phyloP scores from a whole-genome alignment of 2,329 filamentous ascomycete species.

The Diaporthe longicolla region DNA sequence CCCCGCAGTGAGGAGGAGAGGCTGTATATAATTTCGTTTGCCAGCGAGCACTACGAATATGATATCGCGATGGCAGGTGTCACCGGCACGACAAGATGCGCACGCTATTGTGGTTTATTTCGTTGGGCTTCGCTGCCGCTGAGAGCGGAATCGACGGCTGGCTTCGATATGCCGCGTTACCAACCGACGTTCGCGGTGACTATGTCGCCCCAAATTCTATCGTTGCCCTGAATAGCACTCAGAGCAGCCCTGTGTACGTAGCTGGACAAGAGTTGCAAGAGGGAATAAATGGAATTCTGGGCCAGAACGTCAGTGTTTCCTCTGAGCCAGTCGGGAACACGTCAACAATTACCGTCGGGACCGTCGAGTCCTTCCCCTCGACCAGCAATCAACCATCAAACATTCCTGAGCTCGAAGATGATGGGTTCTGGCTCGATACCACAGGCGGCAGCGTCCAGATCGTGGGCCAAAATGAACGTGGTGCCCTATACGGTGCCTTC shows the following conservation, averaged over 20 bases:
- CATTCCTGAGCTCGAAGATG: constrained; percentile 60
- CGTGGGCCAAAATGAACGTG: constrained; percentile 75
- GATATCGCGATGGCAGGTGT: background rate
- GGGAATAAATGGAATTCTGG: constrained; percentile 71
- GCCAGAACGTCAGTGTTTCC: constrained; percentile 57
- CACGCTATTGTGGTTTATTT: constrained; percentile 4
- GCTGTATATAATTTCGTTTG: background rate
- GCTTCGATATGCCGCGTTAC: constrained; percentile 73
- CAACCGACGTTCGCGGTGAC: constrained; percentile 50
- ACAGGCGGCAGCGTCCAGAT: constrained; percentile 65
- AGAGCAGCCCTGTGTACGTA: constrained; percentile 69
- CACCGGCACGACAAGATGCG: constrained; percentile 1
- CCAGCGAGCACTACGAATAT: background rate
- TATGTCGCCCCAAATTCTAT: constrained; percentile 63
- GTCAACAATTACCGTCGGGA: constrained; percentile 63
- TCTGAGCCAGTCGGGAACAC: constrained; percentile 36
- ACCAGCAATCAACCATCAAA: constrained; percentile 51
- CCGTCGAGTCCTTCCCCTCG: constrained; percentile 58
- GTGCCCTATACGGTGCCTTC: constrained; percentile 78
- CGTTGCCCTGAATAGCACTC: constrained; percentile 66
- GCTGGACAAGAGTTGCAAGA: constrained; percentile 71
- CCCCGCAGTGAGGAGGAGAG: background rate
- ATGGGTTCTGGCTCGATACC: constrained; percentile 74
- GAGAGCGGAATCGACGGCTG: constrained; percentile 75
- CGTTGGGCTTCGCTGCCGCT: constrained; percentile 54